Evolutionary conservation across 2,329 filamentous ascomycete species (phyloP).

Genomic region (Amylocarpus encephaloides): DNA sequence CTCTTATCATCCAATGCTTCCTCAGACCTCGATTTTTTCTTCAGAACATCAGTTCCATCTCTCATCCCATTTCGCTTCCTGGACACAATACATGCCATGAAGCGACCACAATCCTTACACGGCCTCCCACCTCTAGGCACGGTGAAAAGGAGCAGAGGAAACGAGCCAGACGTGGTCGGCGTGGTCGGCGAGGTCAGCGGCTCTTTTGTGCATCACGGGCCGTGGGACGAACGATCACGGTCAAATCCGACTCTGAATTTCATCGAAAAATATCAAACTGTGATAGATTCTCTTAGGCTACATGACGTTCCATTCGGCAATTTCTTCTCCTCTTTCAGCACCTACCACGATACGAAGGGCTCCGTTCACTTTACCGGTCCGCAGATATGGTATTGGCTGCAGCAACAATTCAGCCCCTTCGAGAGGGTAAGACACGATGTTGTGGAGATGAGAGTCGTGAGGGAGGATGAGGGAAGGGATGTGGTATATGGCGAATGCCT

Average conservation of each 20-base stretch:
- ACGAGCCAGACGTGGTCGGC: too few species aligned
- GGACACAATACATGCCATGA: too few species aligned
- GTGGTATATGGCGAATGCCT: constrained; percentile 13
- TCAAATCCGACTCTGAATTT: constrained; percentile 31
- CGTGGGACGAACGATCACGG: background rate
- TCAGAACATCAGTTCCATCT: too few species aligned
- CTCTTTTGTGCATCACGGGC: too few species aligned
- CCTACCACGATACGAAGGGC: constrained; percentile 16
- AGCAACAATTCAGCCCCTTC: constrained; percentile 10
- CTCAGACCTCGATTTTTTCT: too few species aligned
- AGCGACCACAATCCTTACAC: too few species aligned
- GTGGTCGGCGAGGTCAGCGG: too few species aligned
- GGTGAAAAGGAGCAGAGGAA: too few species aligned
- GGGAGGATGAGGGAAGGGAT: constrained; percentile 3
- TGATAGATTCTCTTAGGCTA: constrained; percentile 4
- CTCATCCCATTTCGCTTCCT: too few species aligned
- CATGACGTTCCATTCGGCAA: background rate
- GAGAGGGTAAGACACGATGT: constrained; percentile 6
- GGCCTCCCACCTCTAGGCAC: too few species aligned
- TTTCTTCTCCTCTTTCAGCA: constrained; percentile 9
- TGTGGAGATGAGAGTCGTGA: constrained; percentile 7
- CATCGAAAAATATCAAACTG: constrained; percentile 10
- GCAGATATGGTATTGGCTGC: constrained; percentile 9
- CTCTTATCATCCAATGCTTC: too few species aligned
- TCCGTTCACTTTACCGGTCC: constrained; percentile 9